Base-by-base conservation (phyloP, 2,329 filamentous ascomycete genomes). In the Seiridium unicorne region DNA sequence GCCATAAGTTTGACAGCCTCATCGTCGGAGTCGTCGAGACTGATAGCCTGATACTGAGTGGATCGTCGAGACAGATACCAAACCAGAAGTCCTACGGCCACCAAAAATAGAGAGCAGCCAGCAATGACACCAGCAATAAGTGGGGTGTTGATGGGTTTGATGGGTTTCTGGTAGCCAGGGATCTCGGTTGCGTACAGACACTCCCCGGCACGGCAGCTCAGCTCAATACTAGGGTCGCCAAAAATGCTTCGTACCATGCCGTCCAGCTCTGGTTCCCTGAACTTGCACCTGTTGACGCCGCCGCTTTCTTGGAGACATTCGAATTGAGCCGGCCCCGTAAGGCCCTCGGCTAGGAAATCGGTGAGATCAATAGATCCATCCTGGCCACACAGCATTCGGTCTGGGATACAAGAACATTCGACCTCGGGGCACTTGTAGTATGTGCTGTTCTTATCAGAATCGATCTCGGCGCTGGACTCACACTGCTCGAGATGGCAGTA, bases 91-190 rank as follows among this genome's bases (percentile, higher is more conserved):
- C 97, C 91, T 55, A 94, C 86, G 1, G 87, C 91, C n/a, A 96
- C 92, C 10, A 99, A 82, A 70, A 97, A 97, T 0, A 99, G 81
- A 0, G 90, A 90, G 69, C 88, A 91, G 5, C 86, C 89, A 32
- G 93, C 93, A 69, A 99, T 98, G 51, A 97, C 91, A 11, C 91
- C 90, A 9, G 96, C 94, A 66, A 99, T 99, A 54, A 99, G 82
- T 3, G 94, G 95, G 0, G 94, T 98, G 74, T 99, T 99, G 77
- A 99, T 98, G 72, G 89, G 89, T 78, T 97, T 97, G 62, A 97
- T 84, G 0, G 94, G 93, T 26, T 90, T 85, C 66, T 90, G 83
- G 70, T 96, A 99, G 18, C 96, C 95, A 13, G 95, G 95, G 5
- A 98, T 89, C 69, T 98, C 91, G 5, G 93, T 97, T 72, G 90